Conservation (phyloP, 2,329 filamentous ascomycete species). For the Raffaelea arxii region DNA sequence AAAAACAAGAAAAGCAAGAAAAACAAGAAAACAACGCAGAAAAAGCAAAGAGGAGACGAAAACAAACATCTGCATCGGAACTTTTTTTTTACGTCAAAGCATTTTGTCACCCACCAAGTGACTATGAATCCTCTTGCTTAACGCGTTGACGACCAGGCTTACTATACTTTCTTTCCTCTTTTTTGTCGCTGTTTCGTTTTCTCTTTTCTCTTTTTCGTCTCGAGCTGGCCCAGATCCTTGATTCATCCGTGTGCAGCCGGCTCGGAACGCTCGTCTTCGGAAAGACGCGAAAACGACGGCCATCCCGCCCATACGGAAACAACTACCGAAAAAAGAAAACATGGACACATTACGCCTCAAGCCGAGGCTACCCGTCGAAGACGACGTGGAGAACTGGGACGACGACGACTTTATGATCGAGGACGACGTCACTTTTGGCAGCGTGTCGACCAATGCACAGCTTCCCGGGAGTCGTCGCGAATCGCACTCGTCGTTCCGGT, state of each 20-base stretch:
- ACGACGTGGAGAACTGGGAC: conserved; percentile 67
- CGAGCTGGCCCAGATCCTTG: too few relatives aligned
- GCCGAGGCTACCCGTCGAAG: conserved; percentile 43
- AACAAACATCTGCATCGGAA: too few relatives aligned
- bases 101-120: too few relatives aligned
- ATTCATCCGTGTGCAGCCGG: too few relatives aligned
- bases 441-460: conserved; percentile 33
- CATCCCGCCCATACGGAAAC: too few relatives aligned
- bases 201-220: neutral
- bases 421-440: conserved; percentile 53
- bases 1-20: too few relatives aligned
- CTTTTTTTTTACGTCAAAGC: too few relatives aligned
- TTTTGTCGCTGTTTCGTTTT: neutral
- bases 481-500: conserved; percentile 75
- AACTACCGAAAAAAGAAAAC: neutral
- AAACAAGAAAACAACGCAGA: neutral
- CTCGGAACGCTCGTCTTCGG: too few relatives aligned
- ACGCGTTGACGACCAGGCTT: neutral
- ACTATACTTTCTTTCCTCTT: neutral
- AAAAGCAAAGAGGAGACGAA: too few relatives aligned
- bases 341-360: conserved; percentile 50
- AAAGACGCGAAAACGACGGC: too few relatives aligned
- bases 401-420: conserved; percentile 67
- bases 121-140: too few relatives aligned
- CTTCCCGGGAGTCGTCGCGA: conserved; percentile 51